Evolutionary conservation across 1,139 yeast genomes (phyloP).

Genomic region (Scheffersomyces illinoinensis): DNA sequence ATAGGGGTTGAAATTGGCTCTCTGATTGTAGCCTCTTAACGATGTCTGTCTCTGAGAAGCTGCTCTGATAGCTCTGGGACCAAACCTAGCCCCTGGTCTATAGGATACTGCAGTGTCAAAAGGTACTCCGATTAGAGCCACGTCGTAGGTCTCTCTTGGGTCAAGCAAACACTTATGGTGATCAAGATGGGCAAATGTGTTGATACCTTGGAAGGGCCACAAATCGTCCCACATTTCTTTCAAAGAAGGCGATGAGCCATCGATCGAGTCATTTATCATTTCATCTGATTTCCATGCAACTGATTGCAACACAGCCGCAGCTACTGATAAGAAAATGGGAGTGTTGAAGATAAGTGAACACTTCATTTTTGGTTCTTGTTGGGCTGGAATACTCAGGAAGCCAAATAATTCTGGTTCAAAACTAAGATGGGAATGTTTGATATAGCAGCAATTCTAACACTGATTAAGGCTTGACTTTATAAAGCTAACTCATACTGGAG

Average conservation of each 20-base stretch:
- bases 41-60: conserved; percentile 75
- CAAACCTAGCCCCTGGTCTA: conserved; percentile 78
- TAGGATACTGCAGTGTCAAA: conserved; percentile 77
- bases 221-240: conserved; percentile 61
- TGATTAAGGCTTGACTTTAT: neutral
- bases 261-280: neutral
- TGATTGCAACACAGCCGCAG: neutral
- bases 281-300: neutral
- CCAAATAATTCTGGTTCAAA: neutral
- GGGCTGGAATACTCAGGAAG: neutral
- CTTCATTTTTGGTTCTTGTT: neutral
- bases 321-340: neutral
- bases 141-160: conserved; percentile 51
- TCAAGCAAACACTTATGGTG: conserved; percentile 56
- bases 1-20: conserved; percentile 69
- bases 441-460: neutral
- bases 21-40: conserved; percentile 64
- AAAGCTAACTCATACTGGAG: neutral
- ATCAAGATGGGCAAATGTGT: conserved; percentile 73
- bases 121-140: conserved; percentile 74
- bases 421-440: neutral
- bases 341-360: neutral
- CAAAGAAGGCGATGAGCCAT: conserved; percentile 28
- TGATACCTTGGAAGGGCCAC: conserved; percentile 71
- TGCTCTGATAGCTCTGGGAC: conserved; percentile 72